Evolutionary conservation across 2,329 filamentous ascomycete genomes (phyloP).

Genomic region (Knufia fluminis): DNA sequence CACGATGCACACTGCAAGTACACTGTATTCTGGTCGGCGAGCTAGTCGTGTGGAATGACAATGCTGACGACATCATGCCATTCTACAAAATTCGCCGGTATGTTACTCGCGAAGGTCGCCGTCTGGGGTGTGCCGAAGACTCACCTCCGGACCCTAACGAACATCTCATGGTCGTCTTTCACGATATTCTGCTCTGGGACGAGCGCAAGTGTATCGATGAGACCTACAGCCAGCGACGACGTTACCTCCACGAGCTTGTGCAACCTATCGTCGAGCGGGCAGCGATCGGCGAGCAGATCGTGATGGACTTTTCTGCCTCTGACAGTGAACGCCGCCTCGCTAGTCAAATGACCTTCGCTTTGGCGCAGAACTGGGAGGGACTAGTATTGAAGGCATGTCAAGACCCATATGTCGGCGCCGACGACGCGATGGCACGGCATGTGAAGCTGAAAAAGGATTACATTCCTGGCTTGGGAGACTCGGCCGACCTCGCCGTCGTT

Average conservation of each 20-base stretch:
- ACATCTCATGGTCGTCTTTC: slow-evolving; percentile 41
- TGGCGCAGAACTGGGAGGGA: slow-evolving; percentile 61
- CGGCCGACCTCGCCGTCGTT: slow-evolving; percentile 65
- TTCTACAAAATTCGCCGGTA: slow-evolving; percentile 79
- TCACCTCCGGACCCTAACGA: slow-evolving; percentile 31
- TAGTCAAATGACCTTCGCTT: slow-evolving; percentile 56
- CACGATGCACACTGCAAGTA: slow-evolving; percentile 48
- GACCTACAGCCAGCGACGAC: slow-evolving; percentile 33
- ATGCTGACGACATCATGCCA: slow-evolving; percentile 53
- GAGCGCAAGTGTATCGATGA: slow-evolving; percentile 42
- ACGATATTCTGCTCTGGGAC: slow-evolving; percentile 50
- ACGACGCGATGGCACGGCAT: slow-evolving; percentile 37
- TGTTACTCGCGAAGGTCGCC: too few relatives aligned
- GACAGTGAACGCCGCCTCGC: slow-evolving; percentile 38
- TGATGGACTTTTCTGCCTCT: slow-evolving; percentile 57
- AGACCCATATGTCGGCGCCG: slow-evolving; percentile 60
- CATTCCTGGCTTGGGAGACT: too few relatives aligned
- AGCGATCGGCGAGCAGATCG: slow-evolving; percentile 55
- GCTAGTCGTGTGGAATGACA: slow-evolving; percentile 65
- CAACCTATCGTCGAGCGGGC: slow-evolving; percentile 51
- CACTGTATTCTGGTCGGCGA: slow-evolving; percentile 76
- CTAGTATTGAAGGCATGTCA: slow-evolving; percentile 67
- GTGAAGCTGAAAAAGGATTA: slow-evolving; percentile 84
- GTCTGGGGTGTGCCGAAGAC: slow-evolving; percentile 59
- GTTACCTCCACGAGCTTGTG: slow-evolving; percentile 49